These are phyloP conservation scores for Iodosphaeria phyllophila DNA, from an alignment of 2,329 filamentous ascomycete genomes.

Conservation along the genomic window DNA sequence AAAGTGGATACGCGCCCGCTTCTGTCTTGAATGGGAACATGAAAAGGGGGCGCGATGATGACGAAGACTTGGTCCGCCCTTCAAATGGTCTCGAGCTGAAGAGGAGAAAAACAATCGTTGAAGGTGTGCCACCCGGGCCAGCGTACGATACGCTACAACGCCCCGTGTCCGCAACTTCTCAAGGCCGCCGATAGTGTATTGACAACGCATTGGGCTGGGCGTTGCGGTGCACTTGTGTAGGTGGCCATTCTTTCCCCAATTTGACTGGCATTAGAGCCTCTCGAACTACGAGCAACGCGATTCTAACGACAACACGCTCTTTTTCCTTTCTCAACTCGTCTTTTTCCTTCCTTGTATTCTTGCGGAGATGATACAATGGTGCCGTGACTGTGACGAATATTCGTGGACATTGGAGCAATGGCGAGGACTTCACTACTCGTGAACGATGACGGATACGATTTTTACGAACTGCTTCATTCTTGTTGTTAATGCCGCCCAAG, in stretches of 20 bases:
- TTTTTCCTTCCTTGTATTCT: constrained; percentile 14
- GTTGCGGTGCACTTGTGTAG: constrained; percentile 7
- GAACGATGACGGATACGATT: constrained; percentile 19
- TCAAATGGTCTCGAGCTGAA: constrained; percentile 50
- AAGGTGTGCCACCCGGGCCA: constrained; percentile 31
- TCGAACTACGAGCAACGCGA: constrained; percentile 6
- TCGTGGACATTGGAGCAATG: constrained; percentile 13
- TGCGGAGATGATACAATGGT: constrained; percentile 2
- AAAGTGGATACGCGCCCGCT: constrained; percentile 45
- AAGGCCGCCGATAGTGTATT: constrained; percentile 11
- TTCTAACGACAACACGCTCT: constrained; percentile 9
- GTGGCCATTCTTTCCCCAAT: constrained; percentile 6
- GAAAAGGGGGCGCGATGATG: constrained; percentile 36
- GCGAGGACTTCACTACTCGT: constrained; percentile 8
- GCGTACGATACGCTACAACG: constrained; percentile 30
- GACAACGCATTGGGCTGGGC: constrained; percentile 8
- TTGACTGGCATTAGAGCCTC: constrained; percentile 5
- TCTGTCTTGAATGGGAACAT: constrained; percentile 38
- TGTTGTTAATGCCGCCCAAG: constrained; percentile 13
- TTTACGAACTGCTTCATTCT: constrained; percentile 20
- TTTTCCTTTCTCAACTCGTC: constrained; percentile 11
- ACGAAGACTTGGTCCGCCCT: constrained; percentile 39
- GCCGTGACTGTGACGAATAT: constrained; percentile 15
- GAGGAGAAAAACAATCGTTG: constrained; percentile 60
- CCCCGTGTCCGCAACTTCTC: constrained; percentile 23